A percentile compares a stretch with the other conserved stretches of the same genome.
Evolutionary conservation across 2,329 filamentous ascomycete genomes (phyloP).

Genomic region (Aspergillus latus): DNA sequence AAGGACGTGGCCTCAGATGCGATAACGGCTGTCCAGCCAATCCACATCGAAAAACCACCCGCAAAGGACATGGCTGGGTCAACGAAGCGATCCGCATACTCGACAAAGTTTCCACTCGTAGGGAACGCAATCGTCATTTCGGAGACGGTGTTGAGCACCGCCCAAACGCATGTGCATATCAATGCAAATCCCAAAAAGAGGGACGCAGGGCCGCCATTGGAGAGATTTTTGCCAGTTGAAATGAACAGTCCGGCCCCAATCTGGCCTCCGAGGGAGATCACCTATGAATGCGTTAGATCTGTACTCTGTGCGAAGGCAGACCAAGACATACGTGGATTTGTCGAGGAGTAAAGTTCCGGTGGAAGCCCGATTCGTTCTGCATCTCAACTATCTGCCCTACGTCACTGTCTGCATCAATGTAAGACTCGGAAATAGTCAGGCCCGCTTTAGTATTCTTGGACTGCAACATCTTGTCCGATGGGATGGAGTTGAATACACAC

Average conservation of each 20-base stretch:
- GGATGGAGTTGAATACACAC: neutral
- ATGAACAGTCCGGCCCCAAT: constrained; percentile 24
- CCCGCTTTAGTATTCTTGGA: neutral
- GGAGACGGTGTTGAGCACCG: constrained; percentile 32
- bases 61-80: constrained; percentile 14
- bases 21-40: constrained; percentile 10
- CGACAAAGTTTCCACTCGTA: constrained; percentile 5
- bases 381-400: neutral
- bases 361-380: neutral
- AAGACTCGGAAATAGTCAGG: neutral
- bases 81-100: constrained; percentile 14
- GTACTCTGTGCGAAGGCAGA: neutral
- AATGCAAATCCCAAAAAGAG: constrained; percentile 36
- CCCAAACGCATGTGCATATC: constrained; percentile 33
- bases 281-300: neutral
- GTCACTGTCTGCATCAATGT: neutral
- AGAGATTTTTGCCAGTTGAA: constrained; percentile 24
- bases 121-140: constrained; percentile 41
- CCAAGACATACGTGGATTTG: constrained; percentile 5
- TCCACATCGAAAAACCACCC: constrained; percentile 3
- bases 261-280: constrained; percentile 7
- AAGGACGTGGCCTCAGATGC: constrained; percentile 5
- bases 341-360: constrained; percentile 6
- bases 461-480: neutral
- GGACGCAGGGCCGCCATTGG: constrained; percentile 32